A percentile compares a stretch with the other conserved stretches of the same genome.
Evolutionary conservation across 129 eudicot genomes (phyloP).

Genomic region (Flaveria sonorensis): DNA sequence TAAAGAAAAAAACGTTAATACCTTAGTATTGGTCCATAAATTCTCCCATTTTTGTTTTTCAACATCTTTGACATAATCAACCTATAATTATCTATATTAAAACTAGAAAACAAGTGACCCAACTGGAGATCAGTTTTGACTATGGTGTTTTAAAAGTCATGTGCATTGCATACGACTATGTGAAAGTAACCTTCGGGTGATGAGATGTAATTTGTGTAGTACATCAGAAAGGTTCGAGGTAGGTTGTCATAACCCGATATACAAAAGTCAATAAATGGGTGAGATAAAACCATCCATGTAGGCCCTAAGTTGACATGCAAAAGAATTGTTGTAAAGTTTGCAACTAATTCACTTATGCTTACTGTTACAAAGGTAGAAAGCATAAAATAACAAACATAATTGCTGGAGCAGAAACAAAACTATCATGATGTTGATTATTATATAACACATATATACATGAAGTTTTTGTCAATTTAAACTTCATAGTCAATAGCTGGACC

Average conservation of each 20-base stretch:
- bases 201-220: conserved; percentile 68
- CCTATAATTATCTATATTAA: no score
- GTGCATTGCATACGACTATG: conserved; percentile 68
- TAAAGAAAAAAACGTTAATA: no score
- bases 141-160: conserved; percentile 55
- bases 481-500: neutral
- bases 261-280: conserved; percentile 62
- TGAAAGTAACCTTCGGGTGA: conserved; percentile 85
- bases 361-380: neutral
- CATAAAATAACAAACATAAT: neutral
- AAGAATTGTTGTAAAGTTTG: neutral
- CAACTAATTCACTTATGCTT: neutral
- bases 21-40: no score
- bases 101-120: no score
- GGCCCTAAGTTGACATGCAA: conserved; percentile 49
- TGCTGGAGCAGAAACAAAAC: conserved; percentile 11
- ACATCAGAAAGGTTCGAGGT: conserved; percentile 69
- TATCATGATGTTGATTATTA: conserved; percentile 1
- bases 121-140: conserved; percentile 71
- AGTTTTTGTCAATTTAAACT: neutral
- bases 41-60: no score
- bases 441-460: neutral
- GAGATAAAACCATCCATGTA: conserved; percentile 76
- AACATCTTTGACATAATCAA: no score
- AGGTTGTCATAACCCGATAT: conserved; percentile 83